Percentiles rank a stretch among this genome's conserved stretches.
phyloP scores from a whole-genome alignment of 2,329 filamentous ascomycete species.

The Fusarium fujikuroi region DNA sequence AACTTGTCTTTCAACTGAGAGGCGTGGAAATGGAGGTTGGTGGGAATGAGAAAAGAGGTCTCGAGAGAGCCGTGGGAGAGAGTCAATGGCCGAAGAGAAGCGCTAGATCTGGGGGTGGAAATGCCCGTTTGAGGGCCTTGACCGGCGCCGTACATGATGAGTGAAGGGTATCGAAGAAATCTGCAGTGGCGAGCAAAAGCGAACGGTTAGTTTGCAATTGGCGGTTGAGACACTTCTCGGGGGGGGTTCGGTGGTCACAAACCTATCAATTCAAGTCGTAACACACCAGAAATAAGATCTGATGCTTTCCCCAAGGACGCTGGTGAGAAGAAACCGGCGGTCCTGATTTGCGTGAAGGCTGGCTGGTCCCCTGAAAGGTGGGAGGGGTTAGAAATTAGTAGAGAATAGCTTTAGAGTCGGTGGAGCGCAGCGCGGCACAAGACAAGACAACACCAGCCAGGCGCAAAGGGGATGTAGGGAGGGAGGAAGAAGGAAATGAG shows the following conservation, averaged over 20 bases:
- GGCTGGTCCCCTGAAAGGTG: constrained; percentile 44
- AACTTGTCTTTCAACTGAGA: constrained; percentile 94
- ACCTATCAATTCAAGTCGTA: constrained; percentile 49
- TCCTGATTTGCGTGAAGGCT: constrained; percentile 44
- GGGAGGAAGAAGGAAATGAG: constrained; percentile 34
- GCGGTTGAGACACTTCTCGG: not conserved
- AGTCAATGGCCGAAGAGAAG: constrained; percentile 90
- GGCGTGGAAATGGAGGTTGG: constrained; percentile 94
- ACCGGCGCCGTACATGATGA: constrained; percentile 84
- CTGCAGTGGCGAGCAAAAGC: constrained; percentile 28
- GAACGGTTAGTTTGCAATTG: constrained; percentile 30
- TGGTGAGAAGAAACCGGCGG: constrained; percentile 39
- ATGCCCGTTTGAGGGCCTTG: constrained; percentile 94
- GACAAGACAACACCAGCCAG: constrained; percentile 46
- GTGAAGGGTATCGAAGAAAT: constrained; percentile 56
- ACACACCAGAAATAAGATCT: constrained; percentile 36
- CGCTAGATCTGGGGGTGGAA: constrained; percentile 92
- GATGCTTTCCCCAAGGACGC: constrained; percentile 45
- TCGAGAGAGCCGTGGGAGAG: constrained; percentile 95
- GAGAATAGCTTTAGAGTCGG: constrained; percentile 40
- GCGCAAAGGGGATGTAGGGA: constrained; percentile 36
- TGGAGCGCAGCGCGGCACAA: constrained; percentile 42
- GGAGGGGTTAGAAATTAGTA: constrained; percentile 45
- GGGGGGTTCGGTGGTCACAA: constrained; percentile 29
- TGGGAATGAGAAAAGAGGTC: constrained; percentile 94